Conservation (phyloP, 768 basidiomycete genomes). For the Omphalotus guepiniiformis region DNA sequence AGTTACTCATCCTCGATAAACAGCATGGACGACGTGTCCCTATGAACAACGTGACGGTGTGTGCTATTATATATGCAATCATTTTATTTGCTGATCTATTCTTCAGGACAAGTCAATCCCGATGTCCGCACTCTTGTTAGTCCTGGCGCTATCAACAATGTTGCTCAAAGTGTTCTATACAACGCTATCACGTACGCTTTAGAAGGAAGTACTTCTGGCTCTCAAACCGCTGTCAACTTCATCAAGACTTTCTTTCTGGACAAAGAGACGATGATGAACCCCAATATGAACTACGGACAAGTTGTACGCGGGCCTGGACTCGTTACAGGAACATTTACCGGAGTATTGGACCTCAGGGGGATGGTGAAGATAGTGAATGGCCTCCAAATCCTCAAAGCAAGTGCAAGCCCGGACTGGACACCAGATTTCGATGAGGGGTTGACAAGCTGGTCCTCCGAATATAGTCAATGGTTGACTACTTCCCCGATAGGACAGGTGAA, state of each 20-base stretch:
- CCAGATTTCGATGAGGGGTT: slow-evolving; percentile 33
- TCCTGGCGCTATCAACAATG: slow-evolving; percentile 33
- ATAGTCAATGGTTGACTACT: slow-evolving; percentile 40
- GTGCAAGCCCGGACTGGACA: slow-evolving; percentile 39
- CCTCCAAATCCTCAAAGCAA: slow-evolving; percentile 35
- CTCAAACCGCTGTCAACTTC: slow-evolving; percentile 31
- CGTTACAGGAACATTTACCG: slow-evolving; percentile 44
- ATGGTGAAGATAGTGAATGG: slow-evolving; percentile 46
- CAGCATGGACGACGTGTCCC: slow-evolving; percentile 37
- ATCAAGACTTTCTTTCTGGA: slow-evolving; percentile 46
- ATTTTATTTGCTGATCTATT: neutral
- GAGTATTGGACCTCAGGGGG: slow-evolving; percentile 49
- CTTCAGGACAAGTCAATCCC: slow-evolving; percentile 39
- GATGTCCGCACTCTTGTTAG: slow-evolving; percentile 46
- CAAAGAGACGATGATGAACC: slow-evolving; percentile 41
- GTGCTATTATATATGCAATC: neutral
- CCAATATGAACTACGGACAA: slow-evolving; percentile 53
- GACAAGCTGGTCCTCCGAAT: slow-evolving; percentile 37
- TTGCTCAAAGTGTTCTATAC: slow-evolving; percentile 41
- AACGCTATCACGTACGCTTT: slow-evolving; percentile 41
- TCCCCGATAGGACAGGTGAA: slow-evolving; percentile 36
- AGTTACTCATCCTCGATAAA: slow-evolving; percentile 1
- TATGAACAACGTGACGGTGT: slow-evolving; percentile 47
- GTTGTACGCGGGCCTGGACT: slow-evolving; percentile 47
- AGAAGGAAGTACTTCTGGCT: slow-evolving; percentile 25